Evolutionary conservation across 768 basidiomycete species (phyloP).

Genomic region (Panaeolus papilionaceus): DNA sequence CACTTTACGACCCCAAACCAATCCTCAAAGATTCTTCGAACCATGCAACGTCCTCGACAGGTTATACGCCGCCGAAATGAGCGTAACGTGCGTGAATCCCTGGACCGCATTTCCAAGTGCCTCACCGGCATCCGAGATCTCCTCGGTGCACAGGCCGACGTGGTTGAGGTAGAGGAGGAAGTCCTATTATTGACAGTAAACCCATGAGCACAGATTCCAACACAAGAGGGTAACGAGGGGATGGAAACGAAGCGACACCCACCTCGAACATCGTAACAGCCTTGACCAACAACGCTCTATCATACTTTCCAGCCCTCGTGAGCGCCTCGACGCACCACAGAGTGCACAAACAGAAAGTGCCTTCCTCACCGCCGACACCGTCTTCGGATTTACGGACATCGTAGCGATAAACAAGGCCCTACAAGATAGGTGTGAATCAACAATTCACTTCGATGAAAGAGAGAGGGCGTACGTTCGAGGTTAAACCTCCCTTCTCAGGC

Average conservation of each 20-base stretch:
- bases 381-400: conserved; percentile 87
- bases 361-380: conserved; percentile 96
- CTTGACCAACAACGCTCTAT: conserved; percentile 65
- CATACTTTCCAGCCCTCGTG: conserved; percentile 84
- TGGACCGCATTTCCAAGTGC: conserved; percentile 90
- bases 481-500: conserved; percentile 90
- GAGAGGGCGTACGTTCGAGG: conserved; percentile 69
- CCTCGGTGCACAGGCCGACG: conserved; percentile 85
- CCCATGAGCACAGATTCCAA: not conserved
- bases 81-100: conserved; percentile 87
- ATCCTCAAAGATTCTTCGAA: not conserved
- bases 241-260: conserved; percentile 21
- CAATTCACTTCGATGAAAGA: not conserved
- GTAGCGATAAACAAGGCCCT: conserved; percentile 91
- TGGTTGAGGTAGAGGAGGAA: conserved; percentile 87
- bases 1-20: not conserved
- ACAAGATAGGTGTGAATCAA: conserved; percentile 6
- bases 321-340: conserved; percentile 90
- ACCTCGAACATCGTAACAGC: conserved; percentile 94
- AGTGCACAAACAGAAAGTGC: conserved; percentile 91
- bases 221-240: not conserved
- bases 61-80: conserved; percentile 87
- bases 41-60: conserved; percentile 65
- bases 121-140: conserved; percentile 86
- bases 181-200: conserved; percentile 47